These are phyloP conservation scores for Penicillium coffeae DNA, from an alignment of 495 filamentous ascomycete genomes.

Conservation along the genomic window DNA sequence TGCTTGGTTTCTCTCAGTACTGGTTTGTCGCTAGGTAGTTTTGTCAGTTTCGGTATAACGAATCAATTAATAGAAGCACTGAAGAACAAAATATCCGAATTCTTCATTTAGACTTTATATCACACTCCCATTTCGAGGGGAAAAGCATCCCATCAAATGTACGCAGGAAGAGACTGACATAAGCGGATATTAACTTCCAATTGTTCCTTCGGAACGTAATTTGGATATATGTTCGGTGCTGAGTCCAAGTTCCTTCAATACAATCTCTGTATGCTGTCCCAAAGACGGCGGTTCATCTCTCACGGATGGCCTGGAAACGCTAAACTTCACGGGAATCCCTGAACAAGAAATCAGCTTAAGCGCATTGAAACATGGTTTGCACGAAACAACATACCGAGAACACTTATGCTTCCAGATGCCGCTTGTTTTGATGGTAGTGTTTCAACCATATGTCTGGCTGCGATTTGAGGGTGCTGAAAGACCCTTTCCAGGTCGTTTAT, in stretches of 20 bases:
- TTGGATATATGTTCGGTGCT: too few relatives aligned
- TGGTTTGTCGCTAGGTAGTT: too few relatives aligned
- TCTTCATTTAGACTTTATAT: too few relatives aligned
- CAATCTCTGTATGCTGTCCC: neutral
- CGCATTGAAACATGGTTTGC: neutral
- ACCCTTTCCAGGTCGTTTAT: conserved; percentile 52
- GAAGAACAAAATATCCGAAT: too few relatives aligned
- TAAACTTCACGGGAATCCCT: neutral
- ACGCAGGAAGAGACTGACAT: too few relatives aligned
- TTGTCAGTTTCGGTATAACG: too few relatives aligned
- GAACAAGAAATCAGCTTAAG: neutral
- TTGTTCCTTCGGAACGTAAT: too few relatives aligned
- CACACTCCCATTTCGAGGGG: too few relatives aligned
- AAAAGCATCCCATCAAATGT: too few relatives aligned
- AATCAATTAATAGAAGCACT: too few relatives aligned
- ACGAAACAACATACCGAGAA: neutral
- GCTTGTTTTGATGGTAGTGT: conserved; percentile 17
- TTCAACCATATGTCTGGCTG: conserved; percentile 23
- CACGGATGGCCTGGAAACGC: conserved; percentile 1
- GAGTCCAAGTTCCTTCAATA: conserved; percentile 1
- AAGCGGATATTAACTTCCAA: too few relatives aligned
- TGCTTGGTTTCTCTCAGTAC: too few relatives aligned
- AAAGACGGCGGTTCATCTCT: neutral
- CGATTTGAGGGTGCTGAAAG: conserved; percentile 24
- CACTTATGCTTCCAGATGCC: neutral